phyloP scores from a whole-genome alignment of 345 rosid species.

The Fremontodendron californicum region DNA sequence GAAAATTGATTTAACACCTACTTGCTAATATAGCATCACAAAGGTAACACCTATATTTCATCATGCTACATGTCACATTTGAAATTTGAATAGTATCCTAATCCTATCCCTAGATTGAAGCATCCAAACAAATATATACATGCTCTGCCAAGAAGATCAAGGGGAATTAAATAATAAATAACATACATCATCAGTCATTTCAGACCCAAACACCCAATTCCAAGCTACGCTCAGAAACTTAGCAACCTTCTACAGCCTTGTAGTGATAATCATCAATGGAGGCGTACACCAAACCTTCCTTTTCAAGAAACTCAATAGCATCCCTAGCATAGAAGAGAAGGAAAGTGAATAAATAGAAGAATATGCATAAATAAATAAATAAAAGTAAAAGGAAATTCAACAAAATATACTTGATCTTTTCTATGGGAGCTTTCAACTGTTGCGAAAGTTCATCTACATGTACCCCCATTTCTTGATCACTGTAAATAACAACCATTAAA shows the following conservation, averaged over 20 bases:
- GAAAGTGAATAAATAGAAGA: neutral
- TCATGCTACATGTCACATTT: neutral
- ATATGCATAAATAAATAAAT: too few relatives aligned
- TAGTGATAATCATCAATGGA: slow-evolving; percentile 93
- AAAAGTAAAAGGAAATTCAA: neutral
- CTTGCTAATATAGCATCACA: too few relatives aligned
- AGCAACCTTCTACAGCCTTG: slow-evolving; percentile 62
- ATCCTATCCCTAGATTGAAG: too few relatives aligned
- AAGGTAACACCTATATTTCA: neutral
- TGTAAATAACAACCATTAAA: slow-evolving; percentile 29
- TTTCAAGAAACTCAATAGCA: slow-evolving; percentile 70
- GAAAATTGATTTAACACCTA: neutral
- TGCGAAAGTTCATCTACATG: slow-evolving; percentile 73
- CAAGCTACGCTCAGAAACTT: neutral
- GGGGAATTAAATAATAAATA: too few relatives aligned
- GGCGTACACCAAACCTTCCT: slow-evolving; percentile 86
- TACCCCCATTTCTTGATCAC: slow-evolving; percentile 71
- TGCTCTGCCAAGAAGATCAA: neutral
- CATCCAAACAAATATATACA: neutral
- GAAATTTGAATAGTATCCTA: too few relatives aligned
- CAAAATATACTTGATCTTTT: slow-evolving; percentile 69
- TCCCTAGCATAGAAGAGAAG: slow-evolving; percentile 33
- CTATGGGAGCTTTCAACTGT: slow-evolving; percentile 66
- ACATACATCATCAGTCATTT: too few relatives aligned
- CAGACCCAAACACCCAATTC: neutral